A percentile compares a stretch with the other conserved stretches of the same genome.
Evolutionary conservation across 1,284 basidiomycete genomes (phyloP).

Genomic region (Apiotrichum laibachii): DNA sequence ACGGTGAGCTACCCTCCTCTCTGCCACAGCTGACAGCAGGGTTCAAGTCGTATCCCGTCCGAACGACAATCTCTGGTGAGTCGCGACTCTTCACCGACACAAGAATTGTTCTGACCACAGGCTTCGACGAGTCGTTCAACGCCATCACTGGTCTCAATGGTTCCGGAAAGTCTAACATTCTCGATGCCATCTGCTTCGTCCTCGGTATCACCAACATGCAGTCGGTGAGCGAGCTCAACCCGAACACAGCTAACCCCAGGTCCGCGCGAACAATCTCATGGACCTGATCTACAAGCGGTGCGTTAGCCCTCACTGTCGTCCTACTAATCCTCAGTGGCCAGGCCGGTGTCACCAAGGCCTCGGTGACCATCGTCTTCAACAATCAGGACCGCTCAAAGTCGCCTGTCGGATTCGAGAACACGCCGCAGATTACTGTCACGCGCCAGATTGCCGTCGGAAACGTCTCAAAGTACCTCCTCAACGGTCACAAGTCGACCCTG

Average conservation of each 20-base stretch:
- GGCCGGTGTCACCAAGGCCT: conserved; percentile 94
- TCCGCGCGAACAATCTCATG: conserved; percentile 92
- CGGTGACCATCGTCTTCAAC: conserved; percentile 98
- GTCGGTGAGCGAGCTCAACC: conserved; percentile 57
- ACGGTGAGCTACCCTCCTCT: conserved; percentile 54
- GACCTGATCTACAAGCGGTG: conserved; percentile 71
- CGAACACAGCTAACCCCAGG: conserved; percentile 58
- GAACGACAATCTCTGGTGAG: conserved; percentile 75
- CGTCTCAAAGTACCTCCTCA: conserved; percentile 92
- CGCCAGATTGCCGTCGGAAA: conserved; percentile 91
- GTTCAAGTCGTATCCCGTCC: conserved; percentile 95
- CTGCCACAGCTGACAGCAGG: conserved; percentile 54
- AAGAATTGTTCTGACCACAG: conserved; percentile 45
- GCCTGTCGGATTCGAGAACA: conserved; percentile 79
- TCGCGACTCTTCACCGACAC: not conserved
- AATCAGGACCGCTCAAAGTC: conserved; percentile 89
- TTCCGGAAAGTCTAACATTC: conserved; percentile 90
- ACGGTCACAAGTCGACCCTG: conserved; percentile 92
- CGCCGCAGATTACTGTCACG: conserved; percentile 90
- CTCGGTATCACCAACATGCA: conserved; percentile 94
- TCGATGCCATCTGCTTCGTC: conserved; percentile 96
- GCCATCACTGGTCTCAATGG: conserved; percentile 95
- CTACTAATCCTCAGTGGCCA: conserved; percentile 66
- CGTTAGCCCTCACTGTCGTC: not conserved
- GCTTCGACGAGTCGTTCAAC: conserved; percentile 95